Evolutionary conservation across 2,329 filamentous ascomycete species (phyloP).

Genomic region (Trichothecium roseum): DNA sequence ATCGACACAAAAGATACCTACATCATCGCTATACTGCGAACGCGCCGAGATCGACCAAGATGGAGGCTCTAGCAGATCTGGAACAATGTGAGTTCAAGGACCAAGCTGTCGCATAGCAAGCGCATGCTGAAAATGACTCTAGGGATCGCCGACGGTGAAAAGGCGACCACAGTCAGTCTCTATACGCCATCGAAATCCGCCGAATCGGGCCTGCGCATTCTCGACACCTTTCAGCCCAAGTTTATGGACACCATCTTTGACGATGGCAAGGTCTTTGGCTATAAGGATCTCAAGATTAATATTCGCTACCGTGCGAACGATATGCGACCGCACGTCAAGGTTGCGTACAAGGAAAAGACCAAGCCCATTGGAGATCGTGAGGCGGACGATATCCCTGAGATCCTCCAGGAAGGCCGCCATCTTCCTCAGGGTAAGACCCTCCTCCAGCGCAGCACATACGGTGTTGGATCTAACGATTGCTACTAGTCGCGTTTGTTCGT

Average conservation of each 20-base stretch:
- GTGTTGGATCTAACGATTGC: slow-evolving; percentile 7
- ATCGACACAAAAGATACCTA: no score
- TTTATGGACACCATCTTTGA: slow-evolving; percentile 93
- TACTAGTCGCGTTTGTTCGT: slow-evolving; percentile 57
- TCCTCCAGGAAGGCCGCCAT: slow-evolving; percentile 53
- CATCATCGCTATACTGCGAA: no score
- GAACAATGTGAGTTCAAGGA: slow-evolving; percentile 25
- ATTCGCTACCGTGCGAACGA: slow-evolving; percentile 60
- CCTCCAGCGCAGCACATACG: background rate
- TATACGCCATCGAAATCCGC: slow-evolving; percentile 33
- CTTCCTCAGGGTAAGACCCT: slow-evolving; percentile 51
- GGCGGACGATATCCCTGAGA: slow-evolving; percentile 57
- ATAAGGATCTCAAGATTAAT: slow-evolving; percentile 68
- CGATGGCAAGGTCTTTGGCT: slow-evolving; percentile 86
- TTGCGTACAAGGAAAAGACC: slow-evolving; percentile 64
- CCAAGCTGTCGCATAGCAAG: no score
- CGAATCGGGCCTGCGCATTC: slow-evolving; percentile 34
- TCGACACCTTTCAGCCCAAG: slow-evolving; percentile 66
- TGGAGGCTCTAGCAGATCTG: slow-evolving; percentile 18
- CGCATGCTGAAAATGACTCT: no score
- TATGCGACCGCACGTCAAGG: slow-evolving; percentile 65
- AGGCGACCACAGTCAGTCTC: slow-evolving; percentile 53
- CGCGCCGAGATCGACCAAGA: no score
- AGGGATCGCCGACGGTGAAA: slow-evolving; percentile 51
- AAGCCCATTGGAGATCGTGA: slow-evolving; percentile 55